phyloP scores from a whole-genome alignment of 257 asterid species.

The Handroanthus guayacan region DNA sequence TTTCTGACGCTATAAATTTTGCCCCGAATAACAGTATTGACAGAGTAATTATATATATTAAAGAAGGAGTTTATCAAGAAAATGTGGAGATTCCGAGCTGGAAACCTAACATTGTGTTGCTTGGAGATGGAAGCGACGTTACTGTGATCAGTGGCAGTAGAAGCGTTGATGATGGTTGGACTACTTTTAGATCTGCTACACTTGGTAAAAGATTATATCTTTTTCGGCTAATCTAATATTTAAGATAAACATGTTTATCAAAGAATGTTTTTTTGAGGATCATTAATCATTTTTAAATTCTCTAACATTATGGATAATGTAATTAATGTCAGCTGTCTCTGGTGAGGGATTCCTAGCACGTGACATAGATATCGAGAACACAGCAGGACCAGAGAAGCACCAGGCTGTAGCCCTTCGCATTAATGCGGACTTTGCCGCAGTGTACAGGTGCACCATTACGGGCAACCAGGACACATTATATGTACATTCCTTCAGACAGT shows the following conservation, averaged over 20 bases:
- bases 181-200: conserved; percentile 95
- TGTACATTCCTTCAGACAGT: conserved; percentile 80
- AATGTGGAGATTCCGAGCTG: conserved; percentile 82
- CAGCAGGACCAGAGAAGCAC: conserved; percentile 80
- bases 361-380: conserved; percentile 75
- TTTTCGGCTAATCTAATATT: too few relatives aligned
- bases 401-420: conserved; percentile 94
- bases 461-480: conserved; percentile 88
- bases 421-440: conserved; percentile 71
- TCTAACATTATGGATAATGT: not conserved
- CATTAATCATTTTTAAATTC: not conserved
- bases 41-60: conserved; percentile 58
- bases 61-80: conserved; percentile 73
- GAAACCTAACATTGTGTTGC: conserved; percentile 74
- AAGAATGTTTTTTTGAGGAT: conserved; percentile 4
- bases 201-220: conserved; percentile 54
- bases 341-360: conserved; percentile 90
- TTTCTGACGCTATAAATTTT: conserved; percentile 66
- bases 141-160: conserved; percentile 67
- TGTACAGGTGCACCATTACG: conserved; percentile 62
- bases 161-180: conserved; percentile 82
- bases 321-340: conserved; percentile 64
- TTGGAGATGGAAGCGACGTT: conserved; percentile 80
- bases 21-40: conserved; percentile 72
- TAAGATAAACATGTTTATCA: too few relatives aligned